Conservation (phyloP, 495 filamentous ascomycete species). For the Trichoderma gamsii region DNA sequence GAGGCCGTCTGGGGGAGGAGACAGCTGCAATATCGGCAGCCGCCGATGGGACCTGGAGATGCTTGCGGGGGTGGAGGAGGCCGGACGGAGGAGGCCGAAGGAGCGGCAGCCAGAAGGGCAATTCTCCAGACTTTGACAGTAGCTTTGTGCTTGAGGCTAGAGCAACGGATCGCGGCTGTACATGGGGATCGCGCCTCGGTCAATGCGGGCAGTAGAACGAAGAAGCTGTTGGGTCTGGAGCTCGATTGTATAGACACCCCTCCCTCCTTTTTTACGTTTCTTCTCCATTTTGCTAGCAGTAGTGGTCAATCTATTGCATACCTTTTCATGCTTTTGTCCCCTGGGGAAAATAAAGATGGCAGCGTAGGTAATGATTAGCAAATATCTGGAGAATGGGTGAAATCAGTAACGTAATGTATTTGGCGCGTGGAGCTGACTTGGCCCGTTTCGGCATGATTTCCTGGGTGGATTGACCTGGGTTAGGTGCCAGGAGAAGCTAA, state of each 20-base stretch:
- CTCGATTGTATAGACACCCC: background rate
- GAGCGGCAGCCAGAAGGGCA: background rate
- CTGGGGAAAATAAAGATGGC: background rate
- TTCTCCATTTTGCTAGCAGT: background rate
- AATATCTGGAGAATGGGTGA: background rate
- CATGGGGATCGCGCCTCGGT: background rate
- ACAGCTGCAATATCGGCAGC: background rate
- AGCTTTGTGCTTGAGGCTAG: background rate
- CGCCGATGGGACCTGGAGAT: slow-evolving; percentile 8
- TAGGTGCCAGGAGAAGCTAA: background rate
- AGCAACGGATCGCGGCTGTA: background rate
- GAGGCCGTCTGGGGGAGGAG: background rate
- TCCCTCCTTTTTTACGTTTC: background rate
- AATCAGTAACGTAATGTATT: slow-evolving; percentile 8
- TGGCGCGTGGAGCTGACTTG: slow-evolving; percentile 3
- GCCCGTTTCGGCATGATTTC: background rate
- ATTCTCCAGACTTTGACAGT: background rate
- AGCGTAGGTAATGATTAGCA: slow-evolving; percentile 12
- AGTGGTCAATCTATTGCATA: background rate
- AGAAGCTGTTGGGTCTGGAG: background rate
- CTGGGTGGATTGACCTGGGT: background rate
- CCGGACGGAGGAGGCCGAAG: slow-evolving; percentile 11
- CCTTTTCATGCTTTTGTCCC: background rate
- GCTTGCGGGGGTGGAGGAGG: slow-evolving; percentile 7
- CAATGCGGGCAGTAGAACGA: background rate